Evolutionary conservation across 2,329 filamentous ascomycete species (phyloP).

Genomic region (Grosmannia clavigera): DNA sequence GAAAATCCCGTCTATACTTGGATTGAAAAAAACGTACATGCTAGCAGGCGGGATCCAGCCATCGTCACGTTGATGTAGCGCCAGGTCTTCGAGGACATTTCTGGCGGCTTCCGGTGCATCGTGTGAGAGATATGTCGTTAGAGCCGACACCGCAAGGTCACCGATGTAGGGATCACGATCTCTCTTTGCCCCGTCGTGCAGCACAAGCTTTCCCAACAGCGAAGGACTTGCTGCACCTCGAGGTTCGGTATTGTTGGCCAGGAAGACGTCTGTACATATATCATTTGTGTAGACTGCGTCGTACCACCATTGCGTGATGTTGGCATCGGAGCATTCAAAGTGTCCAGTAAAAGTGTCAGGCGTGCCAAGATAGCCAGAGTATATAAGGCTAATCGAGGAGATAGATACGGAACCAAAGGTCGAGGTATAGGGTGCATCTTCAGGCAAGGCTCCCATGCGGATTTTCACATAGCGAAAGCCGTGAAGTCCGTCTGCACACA

Average conservation of each 20-base stretch:
- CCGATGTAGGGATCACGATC: slow-evolving; percentile 42
- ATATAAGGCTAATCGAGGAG: slow-evolving; percentile 27
- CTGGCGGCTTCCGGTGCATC: slow-evolving; percentile 25
- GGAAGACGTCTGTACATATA: slow-evolving; percentile 32
- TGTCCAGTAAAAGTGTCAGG: slow-evolving; percentile 35
- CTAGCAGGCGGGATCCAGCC: slow-evolving; percentile 43
- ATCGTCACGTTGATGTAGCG: slow-evolving; percentile 33
- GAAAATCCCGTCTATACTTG: background rate
- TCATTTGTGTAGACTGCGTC: slow-evolving; percentile 41
- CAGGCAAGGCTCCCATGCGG: slow-evolving; percentile 28
- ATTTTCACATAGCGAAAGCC: slow-evolving; percentile 40
- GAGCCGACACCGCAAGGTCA: slow-evolving; percentile 34
- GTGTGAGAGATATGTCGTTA: slow-evolving; percentile 36
- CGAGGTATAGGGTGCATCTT: slow-evolving; percentile 31
- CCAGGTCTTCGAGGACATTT: slow-evolving; percentile 38
- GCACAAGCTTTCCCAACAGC: slow-evolving; percentile 31
- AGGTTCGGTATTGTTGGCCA: slow-evolving; percentile 35
- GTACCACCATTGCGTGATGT: slow-evolving; percentile 40
- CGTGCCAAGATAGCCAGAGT: slow-evolving; percentile 32
- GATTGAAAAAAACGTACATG: slow-evolving; percentile 24
- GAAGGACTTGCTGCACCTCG: slow-evolving; percentile 28
- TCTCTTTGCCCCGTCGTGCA: slow-evolving; percentile 38
- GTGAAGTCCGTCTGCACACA: slow-evolving; percentile 39
- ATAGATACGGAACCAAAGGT: slow-evolving; percentile 30
- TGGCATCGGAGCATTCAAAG: slow-evolving; percentile 38